phyloP scores from a whole-genome alignment of 495 filamentous ascomycete species.

The Hypoxylon crocopeplum region DNA sequence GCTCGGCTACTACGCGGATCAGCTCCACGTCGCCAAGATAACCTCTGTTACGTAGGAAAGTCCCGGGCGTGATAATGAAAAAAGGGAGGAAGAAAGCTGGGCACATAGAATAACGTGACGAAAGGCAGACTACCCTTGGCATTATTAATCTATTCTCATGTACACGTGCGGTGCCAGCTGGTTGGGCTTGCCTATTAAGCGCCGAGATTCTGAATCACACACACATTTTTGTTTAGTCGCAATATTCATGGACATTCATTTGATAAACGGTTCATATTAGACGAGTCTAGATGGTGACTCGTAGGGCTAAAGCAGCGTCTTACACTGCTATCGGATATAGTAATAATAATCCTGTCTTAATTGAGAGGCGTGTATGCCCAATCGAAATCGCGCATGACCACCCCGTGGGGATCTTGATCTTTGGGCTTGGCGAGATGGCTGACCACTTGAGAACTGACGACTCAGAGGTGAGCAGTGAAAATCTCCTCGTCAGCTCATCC shows the following conservation, averaged over 20 bases:
- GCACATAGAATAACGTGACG: not conserved
- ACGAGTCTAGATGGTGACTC: not conserved
- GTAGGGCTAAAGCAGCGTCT: not conserved
- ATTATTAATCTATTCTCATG: constrained; percentile 2
- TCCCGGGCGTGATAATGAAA: too few species aligned
- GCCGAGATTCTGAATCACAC: constrained; percentile 12
- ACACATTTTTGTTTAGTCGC: not conserved
- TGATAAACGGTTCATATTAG: not conserved
- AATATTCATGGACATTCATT: not conserved
- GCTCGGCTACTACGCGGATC: too few species aligned
- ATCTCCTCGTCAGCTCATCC: constrained; percentile 7
- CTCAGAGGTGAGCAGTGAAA: not conserved
- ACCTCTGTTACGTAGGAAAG: too few species aligned
- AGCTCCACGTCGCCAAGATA: too few species aligned
- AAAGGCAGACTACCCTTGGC: not conserved
- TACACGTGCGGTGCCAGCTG: constrained; percentile 6
- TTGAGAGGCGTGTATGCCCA: constrained; percentile 4
- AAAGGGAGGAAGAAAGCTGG: too few species aligned
- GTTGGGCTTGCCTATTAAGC: constrained; percentile 13
- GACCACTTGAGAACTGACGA: constrained; percentile 4
- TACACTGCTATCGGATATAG: too few species aligned
- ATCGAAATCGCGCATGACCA: constrained; percentile 19
- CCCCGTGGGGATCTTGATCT: constrained; percentile 30
- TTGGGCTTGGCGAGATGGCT: constrained; percentile 26
- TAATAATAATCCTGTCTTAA: not conserved